These are phyloP conservation scores for Usnea hakonensis DNA, from an alignment of 495 filamentous ascomycete genomes.

Conservation along the genomic window DNA sequence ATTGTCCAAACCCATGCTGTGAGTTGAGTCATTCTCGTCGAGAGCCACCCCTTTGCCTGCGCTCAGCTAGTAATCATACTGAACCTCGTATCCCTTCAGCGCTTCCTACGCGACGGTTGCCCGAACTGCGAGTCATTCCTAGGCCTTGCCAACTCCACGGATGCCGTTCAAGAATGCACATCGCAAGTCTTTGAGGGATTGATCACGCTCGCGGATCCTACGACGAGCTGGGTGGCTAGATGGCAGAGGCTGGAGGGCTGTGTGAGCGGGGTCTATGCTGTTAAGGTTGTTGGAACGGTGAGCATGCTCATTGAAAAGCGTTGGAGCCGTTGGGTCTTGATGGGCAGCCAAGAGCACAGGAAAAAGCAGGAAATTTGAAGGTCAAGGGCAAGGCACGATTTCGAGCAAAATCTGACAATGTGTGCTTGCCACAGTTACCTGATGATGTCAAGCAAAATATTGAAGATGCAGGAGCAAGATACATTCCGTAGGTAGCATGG, in stretches of 20 bases:
- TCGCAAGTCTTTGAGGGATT: conserved; percentile 90
- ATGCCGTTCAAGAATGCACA: conserved; percentile 84
- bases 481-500: conserved; percentile 49
- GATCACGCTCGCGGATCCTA: conserved; percentile 70
- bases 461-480: conserved; percentile 62
- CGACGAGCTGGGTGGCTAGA: conserved; percentile 79
- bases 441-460: conserved; percentile 57
- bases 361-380: background rate
- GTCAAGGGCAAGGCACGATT: background rate
- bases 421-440: conserved; percentile 38
- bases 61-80: background rate
- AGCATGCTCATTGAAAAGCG: conserved; percentile 22
- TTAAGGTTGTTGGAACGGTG: conserved; percentile 76
- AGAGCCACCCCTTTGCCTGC: background rate
- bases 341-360: background rate
- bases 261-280: conserved; percentile 80
- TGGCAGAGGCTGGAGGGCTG: conserved; percentile 90
- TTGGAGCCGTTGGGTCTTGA: background rate
- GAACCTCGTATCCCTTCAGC: conserved; percentile 36
- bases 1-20: conserved; percentile 75
- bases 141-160: conserved; percentile 64
- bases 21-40: conserved; percentile 27
- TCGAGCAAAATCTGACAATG: conserved; percentile 1
- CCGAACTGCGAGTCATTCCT: conserved; percentile 95
- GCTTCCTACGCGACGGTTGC: conserved; percentile 78